Conservation (phyloP, 148 eudicot species). For the Polygonum maritimum region DNA sequence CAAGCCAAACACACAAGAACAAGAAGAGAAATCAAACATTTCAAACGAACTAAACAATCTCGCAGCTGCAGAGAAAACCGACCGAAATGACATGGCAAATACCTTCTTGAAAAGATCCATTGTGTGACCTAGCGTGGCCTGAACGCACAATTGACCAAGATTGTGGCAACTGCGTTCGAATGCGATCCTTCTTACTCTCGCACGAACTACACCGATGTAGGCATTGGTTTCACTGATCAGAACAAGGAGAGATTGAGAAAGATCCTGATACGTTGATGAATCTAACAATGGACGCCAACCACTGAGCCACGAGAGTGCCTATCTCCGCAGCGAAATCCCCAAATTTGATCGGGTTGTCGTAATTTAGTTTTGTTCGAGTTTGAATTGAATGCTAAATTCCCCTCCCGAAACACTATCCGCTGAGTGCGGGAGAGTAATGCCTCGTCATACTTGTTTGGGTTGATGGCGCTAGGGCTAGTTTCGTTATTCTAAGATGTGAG, state of each 20-base stretch:
- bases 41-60: too few relatives aligned
- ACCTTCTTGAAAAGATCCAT: too few relatives aligned
- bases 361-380: neutral
- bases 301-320: neutral
- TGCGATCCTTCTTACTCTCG: neutral
- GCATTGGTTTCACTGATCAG: neutral
- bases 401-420: neutral
- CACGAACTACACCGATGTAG: neutral
- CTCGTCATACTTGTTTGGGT: neutral
- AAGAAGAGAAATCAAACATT: too few relatives aligned
- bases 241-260: neutral
- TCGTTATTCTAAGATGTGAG: too few relatives aligned
- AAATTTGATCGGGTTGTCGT: neutral
- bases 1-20: too few relatives aligned
- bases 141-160: neutral
- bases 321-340: neutral
- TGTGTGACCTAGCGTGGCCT: neutral
- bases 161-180: neutral
- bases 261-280: neutral
- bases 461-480: too few relatives aligned
- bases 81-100: too few relatives aligned
- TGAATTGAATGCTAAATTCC: neutral
- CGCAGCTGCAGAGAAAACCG: too few relatives aligned
- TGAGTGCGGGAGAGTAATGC: neutral
- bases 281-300: neutral